phyloP scores from a whole-genome alignment of 2,329 filamentous ascomycete genomes.

The Colletotrichum sidae region DNA sequence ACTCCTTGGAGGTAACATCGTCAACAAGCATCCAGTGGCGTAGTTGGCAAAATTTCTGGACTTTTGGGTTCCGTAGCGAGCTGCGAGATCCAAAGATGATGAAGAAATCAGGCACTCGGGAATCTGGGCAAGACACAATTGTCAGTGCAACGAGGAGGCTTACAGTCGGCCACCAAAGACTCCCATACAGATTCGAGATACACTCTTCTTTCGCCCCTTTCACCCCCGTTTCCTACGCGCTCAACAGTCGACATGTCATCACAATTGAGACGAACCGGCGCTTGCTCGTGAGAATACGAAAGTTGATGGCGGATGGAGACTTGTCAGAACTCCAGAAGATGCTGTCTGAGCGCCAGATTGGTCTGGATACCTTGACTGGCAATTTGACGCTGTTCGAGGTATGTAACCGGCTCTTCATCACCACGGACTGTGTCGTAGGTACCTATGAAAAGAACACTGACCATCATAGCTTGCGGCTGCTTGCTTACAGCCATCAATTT shows the following conservation, averaged over 20 bases:
- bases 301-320: not conserved
- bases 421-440: not conserved
- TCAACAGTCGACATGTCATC: conserved; percentile 9
- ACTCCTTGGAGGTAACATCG: too few species aligned
- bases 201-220: not conserved
- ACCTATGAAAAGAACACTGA: not conserved
- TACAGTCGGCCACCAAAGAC: not conserved
- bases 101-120: not conserved
- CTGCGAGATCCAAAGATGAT: not conserved
- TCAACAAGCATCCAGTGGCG: too few species aligned
- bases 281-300: not conserved
- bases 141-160: not conserved
- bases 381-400: conserved; percentile 10
- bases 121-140: not conserved
- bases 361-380: not conserved
- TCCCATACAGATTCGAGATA: conserved; percentile 10
- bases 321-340: not conserved
- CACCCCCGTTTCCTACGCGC: not conserved
- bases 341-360: not conserved
- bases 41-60: too few species aligned
- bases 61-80: not conserved
- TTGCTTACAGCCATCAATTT: not conserved
- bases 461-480: not conserved
- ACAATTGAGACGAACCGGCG: fast-evolving
- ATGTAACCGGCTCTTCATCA: not conserved